These are phyloP conservation scores for Yarrowia sp. DNA, from an alignment of 805 yeast species.

Conservation along the genomic window DNA sequence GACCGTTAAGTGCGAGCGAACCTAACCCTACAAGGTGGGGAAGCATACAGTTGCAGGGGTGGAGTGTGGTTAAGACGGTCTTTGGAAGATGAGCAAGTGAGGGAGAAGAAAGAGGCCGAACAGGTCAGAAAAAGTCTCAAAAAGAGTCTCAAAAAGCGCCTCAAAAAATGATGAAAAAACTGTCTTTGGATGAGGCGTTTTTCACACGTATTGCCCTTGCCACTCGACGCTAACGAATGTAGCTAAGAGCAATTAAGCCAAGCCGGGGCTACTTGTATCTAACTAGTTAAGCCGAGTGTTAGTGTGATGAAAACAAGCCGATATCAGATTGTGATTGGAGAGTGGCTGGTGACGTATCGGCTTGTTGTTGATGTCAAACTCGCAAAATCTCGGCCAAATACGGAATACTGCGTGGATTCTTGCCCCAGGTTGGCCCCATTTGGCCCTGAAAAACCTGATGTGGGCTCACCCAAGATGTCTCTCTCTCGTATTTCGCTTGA, in stretches of 20 bases:
- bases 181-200: no score
- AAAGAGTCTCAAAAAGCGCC: not conserved
- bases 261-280: no score
- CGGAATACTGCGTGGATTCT: not conserved
- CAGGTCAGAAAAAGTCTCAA: not conserved
- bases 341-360: not conserved
- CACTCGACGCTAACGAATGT: no score
- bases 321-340: not conserved
- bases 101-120: not conserved
- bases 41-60: slow-evolving; percentile 16
- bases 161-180: no score
- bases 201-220: no score
- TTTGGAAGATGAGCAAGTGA: not conserved
- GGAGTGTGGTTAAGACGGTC: slow-evolving; percentile 5
- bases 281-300: not conserved
- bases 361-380: not conserved
- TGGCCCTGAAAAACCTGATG: not conserved
- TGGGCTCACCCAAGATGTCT: not conserved
- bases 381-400: not conserved
- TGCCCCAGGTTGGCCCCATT: no score
- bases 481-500: slow-evolving; percentile 20
- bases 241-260: no score
- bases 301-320: not conserved
- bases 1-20: not conserved
- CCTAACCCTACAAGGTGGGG: slow-evolving; percentile 30